Evolutionary conservation across 176 grass and related monocot genomes (phyloP).

Genomic region (Cymbopogon citratus): DNA sequence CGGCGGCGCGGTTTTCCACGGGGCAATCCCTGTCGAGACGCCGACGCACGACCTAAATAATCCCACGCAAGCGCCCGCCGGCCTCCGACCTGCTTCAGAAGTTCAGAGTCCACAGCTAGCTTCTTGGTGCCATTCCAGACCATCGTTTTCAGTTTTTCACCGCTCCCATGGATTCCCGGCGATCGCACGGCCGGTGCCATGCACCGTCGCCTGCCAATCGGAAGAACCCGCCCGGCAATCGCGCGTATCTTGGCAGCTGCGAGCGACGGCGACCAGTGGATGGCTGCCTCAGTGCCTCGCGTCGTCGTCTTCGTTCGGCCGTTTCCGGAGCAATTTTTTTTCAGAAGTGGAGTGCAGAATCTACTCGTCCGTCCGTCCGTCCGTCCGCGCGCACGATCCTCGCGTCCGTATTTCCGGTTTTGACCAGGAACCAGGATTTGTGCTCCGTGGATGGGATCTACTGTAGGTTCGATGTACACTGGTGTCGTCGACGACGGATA

Average conservation of each 20-base stretch:
- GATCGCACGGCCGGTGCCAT: background rate
- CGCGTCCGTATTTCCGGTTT: background rate
- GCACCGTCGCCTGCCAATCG: background rate
- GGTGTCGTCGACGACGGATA: background rate
- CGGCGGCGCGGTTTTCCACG: background rate
- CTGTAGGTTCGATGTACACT: background rate
- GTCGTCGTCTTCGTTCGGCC: background rate
- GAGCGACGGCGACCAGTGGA: background rate
- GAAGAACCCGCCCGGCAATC: conserved; percentile 12
- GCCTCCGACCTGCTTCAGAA: too few relatives aligned
- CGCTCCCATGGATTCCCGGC: conserved; percentile 3
- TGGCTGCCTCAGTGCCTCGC: background rate
- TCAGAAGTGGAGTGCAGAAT: conserved; percentile 3
- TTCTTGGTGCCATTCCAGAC: background rate
- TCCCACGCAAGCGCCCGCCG: background rate
- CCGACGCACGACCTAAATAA: conserved; percentile 28
- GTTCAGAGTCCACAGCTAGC: too few relatives aligned
- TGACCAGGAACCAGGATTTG: conserved; percentile 15
- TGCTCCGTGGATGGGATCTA: background rate
- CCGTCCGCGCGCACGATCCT: background rate
- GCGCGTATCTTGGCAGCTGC: conserved; percentile 18
- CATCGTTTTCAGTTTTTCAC: conserved; percentile 29
- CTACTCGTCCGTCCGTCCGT: background rate
- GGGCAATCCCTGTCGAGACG: background rate
- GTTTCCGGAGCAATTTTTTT: background rate